These are phyloP conservation scores for Gastrodia elata DNA, from an alignment of 106 monocot species.

Conservation along the genomic window DNA sequence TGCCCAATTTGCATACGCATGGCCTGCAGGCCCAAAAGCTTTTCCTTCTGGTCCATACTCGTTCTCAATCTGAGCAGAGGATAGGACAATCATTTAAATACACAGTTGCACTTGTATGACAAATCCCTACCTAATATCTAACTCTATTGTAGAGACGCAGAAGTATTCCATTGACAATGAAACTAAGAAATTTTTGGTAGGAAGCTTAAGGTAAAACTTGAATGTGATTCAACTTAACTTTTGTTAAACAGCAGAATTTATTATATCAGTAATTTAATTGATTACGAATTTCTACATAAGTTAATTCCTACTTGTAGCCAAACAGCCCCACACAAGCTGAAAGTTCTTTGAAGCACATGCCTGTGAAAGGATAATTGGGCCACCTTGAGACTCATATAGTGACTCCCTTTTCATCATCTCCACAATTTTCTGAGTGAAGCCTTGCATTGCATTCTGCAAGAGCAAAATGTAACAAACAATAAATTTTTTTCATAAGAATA, in stretches of 20 bases:
- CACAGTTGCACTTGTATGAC: constrained; percentile 29
- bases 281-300: background rate
- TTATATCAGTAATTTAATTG: background rate
- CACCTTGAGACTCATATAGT: constrained; percentile 84
- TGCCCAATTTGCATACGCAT: constrained; percentile 76
- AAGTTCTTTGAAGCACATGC: constrained; percentile 10
- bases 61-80: constrained; percentile 83
- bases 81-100: constrained; percentile 33
- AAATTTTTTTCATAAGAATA: background rate
- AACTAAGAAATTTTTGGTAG: background rate
- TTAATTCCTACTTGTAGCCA: background rate
- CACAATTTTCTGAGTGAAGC: constrained; percentile 86
- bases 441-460: constrained; percentile 81
- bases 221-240: background rate
- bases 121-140: constrained; percentile 38
- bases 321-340: background rate
- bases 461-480: background rate
- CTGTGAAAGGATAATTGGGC: constrained; percentile 92
- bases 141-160: too few relatives aligned
- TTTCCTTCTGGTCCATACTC: constrained; percentile 89
- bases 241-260: background rate
- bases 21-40: constrained; percentile 63
- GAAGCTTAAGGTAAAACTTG: background rate
- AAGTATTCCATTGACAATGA: too few relatives aligned
- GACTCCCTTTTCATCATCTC: constrained; percentile 84